phyloP scores from a whole-genome alignment of 2,329 filamentous ascomycete genomes.

The Fusarium sp. region DNA sequence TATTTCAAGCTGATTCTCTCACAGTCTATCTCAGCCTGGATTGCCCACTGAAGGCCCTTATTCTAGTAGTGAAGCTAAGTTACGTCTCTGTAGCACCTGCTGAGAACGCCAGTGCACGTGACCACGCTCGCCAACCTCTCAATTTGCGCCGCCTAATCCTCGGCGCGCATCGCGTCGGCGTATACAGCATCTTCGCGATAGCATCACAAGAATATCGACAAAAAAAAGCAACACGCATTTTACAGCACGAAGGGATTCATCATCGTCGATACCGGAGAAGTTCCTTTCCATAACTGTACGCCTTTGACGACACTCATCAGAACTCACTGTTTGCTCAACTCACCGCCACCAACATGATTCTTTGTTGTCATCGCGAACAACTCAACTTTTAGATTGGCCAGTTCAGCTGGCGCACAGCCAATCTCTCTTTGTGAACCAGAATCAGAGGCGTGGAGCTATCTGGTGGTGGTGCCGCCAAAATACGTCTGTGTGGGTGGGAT shows the following conservation, averaged over 20 bases:
- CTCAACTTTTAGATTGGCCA: conserved; percentile 39
- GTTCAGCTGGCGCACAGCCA: conserved; percentile 24
- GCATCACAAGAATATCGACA: conserved; percentile 42
- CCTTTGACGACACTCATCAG: background rate
- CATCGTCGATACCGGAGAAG: background rate
- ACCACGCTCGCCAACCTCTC: conserved; percentile 44
- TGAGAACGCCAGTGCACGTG: conserved; percentile 44
- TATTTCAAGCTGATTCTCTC: background rate
- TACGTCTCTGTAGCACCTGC: background rate
- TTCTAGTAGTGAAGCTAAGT: background rate
- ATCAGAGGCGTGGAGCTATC: conserved; percentile 14
- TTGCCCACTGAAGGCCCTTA: background rate
- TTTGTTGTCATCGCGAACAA: conserved; percentile 43
- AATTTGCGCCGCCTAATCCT: conserved; percentile 54
- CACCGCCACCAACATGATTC: conserved; percentile 47
- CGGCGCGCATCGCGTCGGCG: conserved; percentile 52
- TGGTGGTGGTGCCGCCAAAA: conserved; percentile 3
- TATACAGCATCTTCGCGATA: conserved; percentile 47
- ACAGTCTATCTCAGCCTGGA: background rate
- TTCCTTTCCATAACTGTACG: background rate
- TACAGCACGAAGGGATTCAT: background rate
- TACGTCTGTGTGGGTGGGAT: conserved; percentile 18
- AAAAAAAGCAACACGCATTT: conserved; percentile 28
- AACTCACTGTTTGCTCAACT: conserved; percentile 17
- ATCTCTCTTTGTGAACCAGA: conserved; percentile 22